Evolutionary conservation across 176 grass and related monocot genomes (phyloP).

Genomic region (Pontederia paniculata): DNA sequence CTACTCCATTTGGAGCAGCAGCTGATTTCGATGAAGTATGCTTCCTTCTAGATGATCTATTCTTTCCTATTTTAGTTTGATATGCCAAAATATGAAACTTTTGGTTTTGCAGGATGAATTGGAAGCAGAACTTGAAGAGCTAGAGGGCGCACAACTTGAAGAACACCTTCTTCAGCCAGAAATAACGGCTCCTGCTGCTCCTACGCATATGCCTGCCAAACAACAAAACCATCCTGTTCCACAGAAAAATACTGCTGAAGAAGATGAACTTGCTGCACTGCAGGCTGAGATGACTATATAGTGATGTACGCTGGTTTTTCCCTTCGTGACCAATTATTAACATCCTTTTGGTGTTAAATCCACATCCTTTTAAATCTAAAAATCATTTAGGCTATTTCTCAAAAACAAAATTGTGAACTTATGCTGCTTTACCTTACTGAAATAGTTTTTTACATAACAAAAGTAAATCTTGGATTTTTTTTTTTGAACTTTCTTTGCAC

Average conservation of each 20-base stretch:
- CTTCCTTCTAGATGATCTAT: constrained; percentile 5
- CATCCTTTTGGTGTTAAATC: too few species aligned
- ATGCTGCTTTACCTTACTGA: too few species aligned
- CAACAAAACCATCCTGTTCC: constrained; percentile 34
- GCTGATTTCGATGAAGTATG: constrained; percentile 89
- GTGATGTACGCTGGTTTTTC: constrained; percentile 24
- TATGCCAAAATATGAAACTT: background rate
- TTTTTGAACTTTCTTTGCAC: too few species aligned
- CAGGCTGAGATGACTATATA: constrained; percentile 96
- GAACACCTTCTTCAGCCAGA: constrained; percentile 64
- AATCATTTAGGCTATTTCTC: too few species aligned
- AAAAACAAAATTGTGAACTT: too few species aligned
- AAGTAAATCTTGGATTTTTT: too few species aligned
- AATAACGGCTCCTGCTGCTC: constrained; percentile 38
- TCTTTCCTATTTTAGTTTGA: background rate
- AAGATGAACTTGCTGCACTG: constrained; percentile 77
- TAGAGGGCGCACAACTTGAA: constrained; percentile 74
- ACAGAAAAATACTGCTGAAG: constrained; percentile 48
- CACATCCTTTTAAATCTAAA: too few species aligned
- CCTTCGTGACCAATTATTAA: too few species aligned
- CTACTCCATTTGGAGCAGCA: constrained; percentile 66
- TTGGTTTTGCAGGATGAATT: constrained; percentile 62
- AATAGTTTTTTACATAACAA: too few species aligned
- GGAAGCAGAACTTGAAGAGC: constrained; percentile 79
- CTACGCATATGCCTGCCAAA: constrained; percentile 27